Conservation (phyloP, 306 rosid genomes). For the Fragaria nilgerrensis region DNA sequence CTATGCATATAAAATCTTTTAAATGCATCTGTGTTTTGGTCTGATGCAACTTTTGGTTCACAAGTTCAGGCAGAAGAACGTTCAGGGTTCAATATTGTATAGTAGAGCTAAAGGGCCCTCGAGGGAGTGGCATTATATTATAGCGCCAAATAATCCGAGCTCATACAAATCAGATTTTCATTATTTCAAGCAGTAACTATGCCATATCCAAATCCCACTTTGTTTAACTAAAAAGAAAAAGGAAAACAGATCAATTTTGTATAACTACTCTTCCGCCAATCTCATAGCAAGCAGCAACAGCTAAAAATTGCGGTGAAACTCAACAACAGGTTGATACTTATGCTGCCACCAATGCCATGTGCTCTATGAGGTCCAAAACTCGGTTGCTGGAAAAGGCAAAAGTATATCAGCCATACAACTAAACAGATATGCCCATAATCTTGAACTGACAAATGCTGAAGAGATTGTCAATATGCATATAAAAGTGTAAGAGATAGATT, state of each 20-base stretch:
- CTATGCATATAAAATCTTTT: too few relatives aligned
- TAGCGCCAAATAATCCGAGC: background rate
- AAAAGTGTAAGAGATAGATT: background rate
- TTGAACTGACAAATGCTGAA: background rate
- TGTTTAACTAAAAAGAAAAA: background rate
- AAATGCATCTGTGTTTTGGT: too few relatives aligned
- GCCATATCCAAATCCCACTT: conserved; percentile 4
- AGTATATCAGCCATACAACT: conserved; percentile 1
- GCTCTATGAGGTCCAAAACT: conserved; percentile 93
- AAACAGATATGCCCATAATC: background rate
- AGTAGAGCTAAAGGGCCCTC: background rate
- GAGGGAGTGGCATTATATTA: background rate
- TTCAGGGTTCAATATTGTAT: background rate
- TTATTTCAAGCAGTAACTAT: conserved; percentile 13
- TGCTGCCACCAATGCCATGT: conserved; percentile 89
- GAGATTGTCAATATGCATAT: background rate
- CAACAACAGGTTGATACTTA: background rate
- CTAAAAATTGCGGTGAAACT: conserved; percentile 12
- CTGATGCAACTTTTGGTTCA: too few relatives aligned
- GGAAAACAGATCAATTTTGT: conserved; percentile 3
- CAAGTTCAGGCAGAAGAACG: background rate
- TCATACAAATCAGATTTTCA: conserved; percentile 13
- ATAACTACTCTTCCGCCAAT: conserved; percentile 23
- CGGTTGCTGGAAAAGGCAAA: conserved; percentile 58
- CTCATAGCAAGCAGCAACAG: conserved; percentile 12